Percentiles rank a stretch among this genome's conserved stretches.
These are phyloP conservation scores for Macrolepiota albuminosa DNA, from an alignment of 768 basidiomycete species.

Conservation along the genomic window DNA sequence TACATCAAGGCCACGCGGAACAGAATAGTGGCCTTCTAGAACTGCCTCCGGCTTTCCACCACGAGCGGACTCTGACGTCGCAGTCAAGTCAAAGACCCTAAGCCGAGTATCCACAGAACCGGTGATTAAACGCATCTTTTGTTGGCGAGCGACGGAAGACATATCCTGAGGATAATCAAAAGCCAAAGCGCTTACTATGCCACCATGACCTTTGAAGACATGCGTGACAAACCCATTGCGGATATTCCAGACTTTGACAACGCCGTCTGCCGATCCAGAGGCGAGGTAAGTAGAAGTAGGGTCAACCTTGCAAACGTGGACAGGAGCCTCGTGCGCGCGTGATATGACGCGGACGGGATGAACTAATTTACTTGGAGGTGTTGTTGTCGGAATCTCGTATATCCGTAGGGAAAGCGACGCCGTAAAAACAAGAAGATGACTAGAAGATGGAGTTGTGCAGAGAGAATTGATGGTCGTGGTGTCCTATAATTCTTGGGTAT, in stretches of 20 bases:
- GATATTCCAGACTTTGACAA: constrained; percentile 97
- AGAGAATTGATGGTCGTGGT: constrained; percentile 81
- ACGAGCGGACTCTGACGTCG: constrained; percentile 52
- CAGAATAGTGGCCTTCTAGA: constrained; percentile 94
- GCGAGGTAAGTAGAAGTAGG: constrained; percentile 89
- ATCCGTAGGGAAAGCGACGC: constrained; percentile 77
- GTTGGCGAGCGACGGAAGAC: constrained; percentile 39
- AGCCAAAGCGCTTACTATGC: constrained; percentile 87
- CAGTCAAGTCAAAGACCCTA: constrained; percentile 85
- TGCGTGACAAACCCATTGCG: constrained; percentile 87
- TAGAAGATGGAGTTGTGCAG: constrained; percentile 71
- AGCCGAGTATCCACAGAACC: constrained; percentile 91
- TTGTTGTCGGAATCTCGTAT: constrained; percentile 66
- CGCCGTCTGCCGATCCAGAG: constrained; percentile 93
- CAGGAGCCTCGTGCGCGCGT: constrained; percentile 89
- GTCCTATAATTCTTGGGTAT: constrained; percentile 47
- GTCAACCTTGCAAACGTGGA: constrained; percentile 83
- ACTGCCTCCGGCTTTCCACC: constrained; percentile 66
- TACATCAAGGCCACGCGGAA: constrained; percentile 86
- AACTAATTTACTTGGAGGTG: constrained; percentile 43
- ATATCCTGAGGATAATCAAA: constrained; percentile 76
- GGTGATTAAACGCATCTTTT: constrained; percentile 77
- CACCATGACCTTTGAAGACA: constrained; percentile 93
- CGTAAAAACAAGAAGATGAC: constrained; percentile 76
- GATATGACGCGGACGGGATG: constrained; percentile 72